Evolutionary conservation across 768 basidiomycete genomes (phyloP).

Genomic region (Tubosaeta brunneosetosa): DNA sequence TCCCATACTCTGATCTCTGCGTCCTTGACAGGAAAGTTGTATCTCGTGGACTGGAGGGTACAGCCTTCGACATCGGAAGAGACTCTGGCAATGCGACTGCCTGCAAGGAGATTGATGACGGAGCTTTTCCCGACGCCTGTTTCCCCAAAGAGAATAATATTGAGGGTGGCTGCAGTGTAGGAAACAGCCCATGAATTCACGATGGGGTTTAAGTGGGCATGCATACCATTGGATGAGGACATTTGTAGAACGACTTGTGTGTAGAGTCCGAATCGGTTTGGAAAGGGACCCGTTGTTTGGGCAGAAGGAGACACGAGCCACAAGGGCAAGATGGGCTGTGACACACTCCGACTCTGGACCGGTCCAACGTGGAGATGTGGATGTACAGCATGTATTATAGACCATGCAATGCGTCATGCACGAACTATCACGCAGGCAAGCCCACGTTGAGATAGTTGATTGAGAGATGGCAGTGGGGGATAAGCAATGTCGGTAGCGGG

Average conservation of each 20-base stretch:
- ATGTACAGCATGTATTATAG: slow-evolving; percentile 15
- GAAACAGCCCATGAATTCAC: not conserved
- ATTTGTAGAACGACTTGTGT: slow-evolving; percentile 9
- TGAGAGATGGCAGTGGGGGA: not conserved
- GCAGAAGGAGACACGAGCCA: not conserved
- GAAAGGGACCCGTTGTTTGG: not conserved
- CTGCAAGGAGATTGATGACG: slow-evolving; percentile 40
- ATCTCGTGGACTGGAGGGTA: slow-evolving; percentile 29
- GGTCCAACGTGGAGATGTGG: slow-evolving; percentile 11
- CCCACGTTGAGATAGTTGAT: no score
- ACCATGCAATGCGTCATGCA: slow-evolving; percentile 8
- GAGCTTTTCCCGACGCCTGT: slow-evolving; percentile 40
- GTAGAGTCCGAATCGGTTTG: not conserved
- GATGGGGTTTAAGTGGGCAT: not conserved
- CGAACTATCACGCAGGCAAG: no score
- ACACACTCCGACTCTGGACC: slow-evolving; percentile 8
- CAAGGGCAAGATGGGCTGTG: slow-evolving; percentile 1
- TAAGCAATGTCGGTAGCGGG: no score
- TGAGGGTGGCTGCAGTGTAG: slow-evolving; percentile 11
- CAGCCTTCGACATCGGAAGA: slow-evolving; percentile 32
- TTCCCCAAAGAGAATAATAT: slow-evolving; percentile 30
- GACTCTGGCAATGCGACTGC: slow-evolving; percentile 22
- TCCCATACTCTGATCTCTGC: slow-evolving; percentile 24
- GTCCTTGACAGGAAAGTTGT: slow-evolving; percentile 14
- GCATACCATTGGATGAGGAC: slow-evolving; percentile 19